Evolutionary conservation across 176 grass and related monocot species (phyloP).

Genomic region (Carex kokanica): DNA sequence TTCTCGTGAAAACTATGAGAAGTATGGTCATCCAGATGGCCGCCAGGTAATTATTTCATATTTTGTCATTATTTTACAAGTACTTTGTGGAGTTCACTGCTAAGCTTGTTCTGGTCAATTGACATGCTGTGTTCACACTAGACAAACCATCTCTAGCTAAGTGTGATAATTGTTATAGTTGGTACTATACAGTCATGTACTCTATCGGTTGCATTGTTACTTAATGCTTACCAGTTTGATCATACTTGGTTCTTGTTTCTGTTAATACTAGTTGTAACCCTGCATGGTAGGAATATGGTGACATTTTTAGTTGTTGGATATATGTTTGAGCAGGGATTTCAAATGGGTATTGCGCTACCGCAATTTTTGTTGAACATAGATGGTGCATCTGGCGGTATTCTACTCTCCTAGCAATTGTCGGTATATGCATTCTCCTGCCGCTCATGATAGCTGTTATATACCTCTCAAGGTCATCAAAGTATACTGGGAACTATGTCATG

Average conservation of each 20-base stretch:
- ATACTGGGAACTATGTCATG: conserved; percentile 99
- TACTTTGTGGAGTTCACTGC: background rate
- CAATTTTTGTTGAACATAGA: conserved; percentile 94
- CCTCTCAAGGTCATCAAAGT: conserved; percentile 97
- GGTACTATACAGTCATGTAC: background rate
- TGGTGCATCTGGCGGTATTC: conserved; percentile 88
- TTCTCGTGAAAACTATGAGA: conserved; percentile 99
- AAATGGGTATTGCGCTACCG: conserved; percentile 99
- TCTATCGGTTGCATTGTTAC: background rate
- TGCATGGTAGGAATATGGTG: too few relatives aligned
- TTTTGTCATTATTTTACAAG: conserved; percentile 14
- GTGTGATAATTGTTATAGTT: background rate
- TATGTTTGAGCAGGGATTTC: conserved; percentile 50
- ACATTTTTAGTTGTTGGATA: background rate
- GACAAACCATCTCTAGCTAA: background rate
- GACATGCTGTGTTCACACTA: background rate
- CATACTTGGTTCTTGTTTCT: background rate
- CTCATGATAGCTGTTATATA: conserved; percentile 99
- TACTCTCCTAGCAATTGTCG: conserved; percentile 92
- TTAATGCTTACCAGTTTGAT: background rate
- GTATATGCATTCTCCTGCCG: conserved; percentile 88
- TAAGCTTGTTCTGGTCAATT: background rate
- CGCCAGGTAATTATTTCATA: conserved; percentile 62
- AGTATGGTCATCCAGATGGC: conserved; percentile 98
- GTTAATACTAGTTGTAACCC: background rate